Conservation (phyloP, 2,329 filamentous ascomycete genomes). For the Phaeomoniella chlamydospora region DNA sequence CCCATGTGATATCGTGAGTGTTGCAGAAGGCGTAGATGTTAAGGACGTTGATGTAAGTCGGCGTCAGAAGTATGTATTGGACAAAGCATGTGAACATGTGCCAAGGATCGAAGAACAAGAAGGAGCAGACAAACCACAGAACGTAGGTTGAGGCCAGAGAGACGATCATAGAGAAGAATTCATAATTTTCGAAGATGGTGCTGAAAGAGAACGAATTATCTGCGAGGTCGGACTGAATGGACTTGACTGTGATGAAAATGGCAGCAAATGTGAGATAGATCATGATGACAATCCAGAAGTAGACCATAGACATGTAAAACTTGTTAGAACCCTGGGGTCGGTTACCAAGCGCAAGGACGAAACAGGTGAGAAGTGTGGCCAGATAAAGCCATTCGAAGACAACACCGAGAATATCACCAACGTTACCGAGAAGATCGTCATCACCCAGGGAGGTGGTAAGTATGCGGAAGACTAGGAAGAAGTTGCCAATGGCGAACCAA, state of each 20-base stretch:
- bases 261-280: conserved; percentile 89
- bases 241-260: conserved; percentile 80
- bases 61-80: conserved; percentile 89
- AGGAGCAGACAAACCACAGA: conserved; percentile 78
- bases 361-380: conserved; percentile 81
- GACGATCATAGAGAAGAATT: conserved; percentile 89
- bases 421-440: conserved; percentile 53
- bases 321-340: conserved; percentile 85
- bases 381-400: conserved; percentile 96
- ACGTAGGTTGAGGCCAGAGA: conserved; percentile 85
- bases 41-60: conserved; percentile 94
- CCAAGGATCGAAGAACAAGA: conserved; percentile 97
- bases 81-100: conserved; percentile 93
- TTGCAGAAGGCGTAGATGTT: conserved; percentile 99
- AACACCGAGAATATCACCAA: conserved; percentile 68
- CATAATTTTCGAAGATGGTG: conserved; percentile 68
- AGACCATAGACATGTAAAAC: conserved; percentile 94
- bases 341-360: conserved; percentile 88
- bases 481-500: conserved; percentile 97
- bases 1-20: conserved; percentile 95
- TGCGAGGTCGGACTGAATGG: conserved; percentile 58
- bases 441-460: conserved; percentile 73
- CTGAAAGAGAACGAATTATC: conserved; percentile 50
- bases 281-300: conserved; percentile 96
- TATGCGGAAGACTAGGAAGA: conserved; percentile 98